phyloP scores from a whole-genome alignment of 2,329 filamentous ascomycete genomes.

The Pochonia chlamydosporia region DNA sequence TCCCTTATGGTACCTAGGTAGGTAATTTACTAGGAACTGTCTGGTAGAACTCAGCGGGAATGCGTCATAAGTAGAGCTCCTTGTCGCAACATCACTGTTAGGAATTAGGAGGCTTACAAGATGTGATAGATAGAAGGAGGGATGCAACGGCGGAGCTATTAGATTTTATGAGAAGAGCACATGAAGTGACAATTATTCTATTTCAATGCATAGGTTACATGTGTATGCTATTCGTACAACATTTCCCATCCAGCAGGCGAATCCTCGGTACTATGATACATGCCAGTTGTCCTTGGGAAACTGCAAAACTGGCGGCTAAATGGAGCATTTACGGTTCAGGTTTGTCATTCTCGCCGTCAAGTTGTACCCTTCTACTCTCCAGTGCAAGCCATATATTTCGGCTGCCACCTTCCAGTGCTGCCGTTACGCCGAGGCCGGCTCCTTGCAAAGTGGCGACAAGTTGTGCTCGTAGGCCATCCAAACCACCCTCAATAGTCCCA shows the following conservation, averaged over 20 bases:
- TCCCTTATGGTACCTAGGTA: conserved; percentile 1
- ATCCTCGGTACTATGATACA: background rate
- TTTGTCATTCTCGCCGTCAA: conserved; percentile 54
- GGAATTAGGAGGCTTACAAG: too few species aligned
- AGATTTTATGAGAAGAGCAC: too few species aligned
- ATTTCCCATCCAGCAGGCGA: background rate
- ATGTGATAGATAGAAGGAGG: too few species aligned
- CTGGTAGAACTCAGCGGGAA: too few species aligned
- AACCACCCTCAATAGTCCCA: conserved; percentile 71
- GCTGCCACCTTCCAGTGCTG: conserved; percentile 70
- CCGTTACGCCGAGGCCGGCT: conserved; percentile 71
- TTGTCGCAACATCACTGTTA: too few species aligned
- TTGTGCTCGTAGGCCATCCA: conserved; percentile 75
- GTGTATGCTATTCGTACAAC: background rate
- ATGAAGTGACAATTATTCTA: too few species aligned
- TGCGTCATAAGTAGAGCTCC: too few species aligned
- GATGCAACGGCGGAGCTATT: too few species aligned
- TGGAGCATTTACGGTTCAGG: background rate
- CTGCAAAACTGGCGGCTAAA: background rate
- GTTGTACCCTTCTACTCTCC: conserved; percentile 71
- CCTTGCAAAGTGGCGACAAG: conserved; percentile 76
- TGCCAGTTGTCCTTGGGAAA: background rate
- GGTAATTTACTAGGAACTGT: conserved; percentile 2
- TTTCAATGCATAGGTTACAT: background rate
- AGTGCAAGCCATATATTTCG: conserved; percentile 84